A percentile compares a stretch with the other conserved stretches of the same genome.
phyloP scores from a whole-genome alignment of 768 basidiomycete species.

The Tephrocybe rancida region DNA sequence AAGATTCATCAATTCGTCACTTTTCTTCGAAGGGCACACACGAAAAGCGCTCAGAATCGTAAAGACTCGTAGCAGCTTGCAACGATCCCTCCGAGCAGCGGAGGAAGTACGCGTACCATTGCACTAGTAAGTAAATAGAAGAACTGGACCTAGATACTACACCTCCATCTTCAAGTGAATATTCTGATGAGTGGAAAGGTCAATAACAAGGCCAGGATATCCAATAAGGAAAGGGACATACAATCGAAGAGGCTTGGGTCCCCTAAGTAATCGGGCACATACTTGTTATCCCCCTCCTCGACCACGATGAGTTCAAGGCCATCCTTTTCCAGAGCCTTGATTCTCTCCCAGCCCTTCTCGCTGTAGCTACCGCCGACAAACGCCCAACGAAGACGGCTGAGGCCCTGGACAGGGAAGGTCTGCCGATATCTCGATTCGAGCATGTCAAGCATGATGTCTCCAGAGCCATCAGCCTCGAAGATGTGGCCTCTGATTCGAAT shows the following conservation, averaged over 20 bases:
- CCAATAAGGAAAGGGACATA: neutral
- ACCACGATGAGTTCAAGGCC: neutral
- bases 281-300: neutral
- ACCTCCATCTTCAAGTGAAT: no score
- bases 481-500: neutral
- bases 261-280: neutral
- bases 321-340: neutral
- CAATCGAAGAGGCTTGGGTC: slow-evolving; percentile 1
- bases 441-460: neutral
- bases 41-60: no score
- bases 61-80: no score
- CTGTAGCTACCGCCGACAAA: neutral
- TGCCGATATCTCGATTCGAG: neutral
- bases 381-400: neutral
- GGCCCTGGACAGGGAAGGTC: neutral
- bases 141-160: no score
- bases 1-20: no score
- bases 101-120: no score
- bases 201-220: no score
- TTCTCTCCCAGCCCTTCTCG: neutral
- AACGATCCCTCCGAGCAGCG: no score
- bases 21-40: no score
- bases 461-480: neutral
- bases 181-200: no score
- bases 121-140: no score